A percentile compares a stretch with the other conserved stretches of the same genome.
Evolutionary conservation across 768 basidiomycete genomes (phyloP).

Genomic region (Hygrophoropsis aurantiaca): DNA sequence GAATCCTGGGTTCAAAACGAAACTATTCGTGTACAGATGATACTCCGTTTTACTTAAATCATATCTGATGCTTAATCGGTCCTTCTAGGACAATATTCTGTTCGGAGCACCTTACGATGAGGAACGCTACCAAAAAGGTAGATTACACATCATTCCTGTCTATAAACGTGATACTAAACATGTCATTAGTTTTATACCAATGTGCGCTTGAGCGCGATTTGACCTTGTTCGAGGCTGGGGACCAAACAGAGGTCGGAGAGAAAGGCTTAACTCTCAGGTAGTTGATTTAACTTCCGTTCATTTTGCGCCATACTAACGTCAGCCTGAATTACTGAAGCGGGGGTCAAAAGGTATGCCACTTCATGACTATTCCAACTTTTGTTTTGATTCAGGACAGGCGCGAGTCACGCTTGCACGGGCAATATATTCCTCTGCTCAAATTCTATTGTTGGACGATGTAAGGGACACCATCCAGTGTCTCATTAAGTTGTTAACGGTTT

Average conservation of each 20-base stretch:
- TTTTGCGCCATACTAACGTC: background rate
- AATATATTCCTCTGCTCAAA: conserved; percentile 54
- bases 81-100: conserved; percentile 43
- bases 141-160: conserved; percentile 6
- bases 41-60: background rate
- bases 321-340: too few species aligned
- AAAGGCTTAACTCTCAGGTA: conserved; percentile 58
- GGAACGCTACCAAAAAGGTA: conserved; percentile 38
- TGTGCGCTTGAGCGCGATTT: conserved; percentile 43
- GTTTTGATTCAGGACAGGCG: conserved; percentile 25
- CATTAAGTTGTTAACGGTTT: background rate
- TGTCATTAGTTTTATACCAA: conserved; percentile 29
- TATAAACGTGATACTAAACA: background rate
- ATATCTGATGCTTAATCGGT: background rate
- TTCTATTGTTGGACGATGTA: conserved; percentile 74
- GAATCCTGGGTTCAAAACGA: conserved; percentile 84
- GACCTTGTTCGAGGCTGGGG: conserved; percentile 53
- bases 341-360: conserved; percentile 53
- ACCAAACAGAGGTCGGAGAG: conserved; percentile 68
- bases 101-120: conserved; percentile 39
- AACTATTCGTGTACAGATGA: conserved; percentile 55
- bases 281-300: background rate
- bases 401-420: conserved; percentile 58
- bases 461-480: too few species aligned
- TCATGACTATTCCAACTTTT: conserved; percentile 2